Percentiles rank a stretch among this genome's conserved stretches.
Evolutionary conservation across 164 flowering plant species (phyloP).

Genomic region (Echeveria elegans): DNA sequence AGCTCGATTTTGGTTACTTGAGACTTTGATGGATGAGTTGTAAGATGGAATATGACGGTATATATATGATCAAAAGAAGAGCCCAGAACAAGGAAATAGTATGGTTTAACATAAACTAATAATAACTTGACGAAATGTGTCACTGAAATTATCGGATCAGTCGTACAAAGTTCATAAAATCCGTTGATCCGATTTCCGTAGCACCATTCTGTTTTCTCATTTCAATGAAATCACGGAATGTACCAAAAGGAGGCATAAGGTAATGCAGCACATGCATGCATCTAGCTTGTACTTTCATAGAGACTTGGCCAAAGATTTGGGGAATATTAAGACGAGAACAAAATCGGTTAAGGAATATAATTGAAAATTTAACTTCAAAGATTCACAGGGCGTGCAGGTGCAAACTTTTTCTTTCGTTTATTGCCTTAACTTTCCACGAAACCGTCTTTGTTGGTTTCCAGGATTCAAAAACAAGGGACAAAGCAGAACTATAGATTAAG

Average conservation of each 20-base stretch:
- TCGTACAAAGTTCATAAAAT: neutral
- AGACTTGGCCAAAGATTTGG: neutral
- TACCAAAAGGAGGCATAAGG: neutral
- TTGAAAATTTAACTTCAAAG: neutral
- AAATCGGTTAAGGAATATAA: conserved; percentile 1
- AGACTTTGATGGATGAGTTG: neutral
- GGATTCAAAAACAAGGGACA: neutral
- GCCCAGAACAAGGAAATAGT: neutral
- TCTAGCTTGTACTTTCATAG: neutral
- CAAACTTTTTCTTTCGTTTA: neutral
- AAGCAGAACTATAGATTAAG: neutral
- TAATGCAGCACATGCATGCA: neutral
- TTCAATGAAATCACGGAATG: conserved; percentile 5
- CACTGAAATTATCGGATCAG: neutral
- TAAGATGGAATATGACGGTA: neutral
- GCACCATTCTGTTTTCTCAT: neutral
- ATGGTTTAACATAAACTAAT: neutral
- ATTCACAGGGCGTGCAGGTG: neutral
- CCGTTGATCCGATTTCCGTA: neutral
- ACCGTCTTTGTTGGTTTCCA: neutral
- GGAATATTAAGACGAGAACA: neutral
- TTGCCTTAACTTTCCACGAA: neutral
- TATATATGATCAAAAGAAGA: neutral
- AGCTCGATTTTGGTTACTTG: neutral
- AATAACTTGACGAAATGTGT: neutral